These are phyloP conservation scores for Gloeophyllum trabeum DNA, from an alignment of 768 basidiomycete genomes.

Conservation along the genomic window DNA sequence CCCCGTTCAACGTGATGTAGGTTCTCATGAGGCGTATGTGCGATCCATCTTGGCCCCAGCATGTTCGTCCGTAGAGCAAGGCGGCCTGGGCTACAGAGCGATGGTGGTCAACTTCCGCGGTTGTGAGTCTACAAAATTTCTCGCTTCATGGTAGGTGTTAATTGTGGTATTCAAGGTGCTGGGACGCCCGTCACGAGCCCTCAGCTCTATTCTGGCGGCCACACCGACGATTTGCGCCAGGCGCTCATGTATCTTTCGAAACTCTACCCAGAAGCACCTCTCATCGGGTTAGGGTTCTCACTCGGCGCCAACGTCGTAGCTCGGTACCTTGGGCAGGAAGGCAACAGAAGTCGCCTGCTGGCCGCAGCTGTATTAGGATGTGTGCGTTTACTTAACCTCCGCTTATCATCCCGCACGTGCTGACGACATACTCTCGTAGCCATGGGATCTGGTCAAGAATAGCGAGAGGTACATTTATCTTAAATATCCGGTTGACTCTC, in stretches of 20 bases:
- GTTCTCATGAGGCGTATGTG: constrained; percentile 86
- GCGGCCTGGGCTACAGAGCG: constrained; percentile 86
- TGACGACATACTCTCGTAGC: constrained; percentile 19
- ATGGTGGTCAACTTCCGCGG: constrained; percentile 91
- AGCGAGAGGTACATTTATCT: constrained; percentile 17
- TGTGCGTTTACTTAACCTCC: constrained; percentile 32
- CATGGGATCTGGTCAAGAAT: constrained; percentile 36
- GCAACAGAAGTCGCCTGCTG: constrained; percentile 43
- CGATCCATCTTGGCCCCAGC: constrained; percentile 70
- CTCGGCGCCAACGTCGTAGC: constrained; percentile 89
- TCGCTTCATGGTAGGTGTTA: constrained; percentile 5
- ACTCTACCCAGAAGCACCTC: constrained; percentile 65
- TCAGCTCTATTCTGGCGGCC: constrained; percentile 79
- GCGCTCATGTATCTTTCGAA: constrained; percentile 68
- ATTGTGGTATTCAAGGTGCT: constrained; percentile 43
- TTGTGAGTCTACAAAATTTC: constrained; percentile 38
- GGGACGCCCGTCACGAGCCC: constrained; percentile 74
- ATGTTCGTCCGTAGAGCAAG: constrained; percentile 55
- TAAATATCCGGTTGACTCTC: constrained; percentile 4
- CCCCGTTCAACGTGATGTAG: constrained; percentile 21
- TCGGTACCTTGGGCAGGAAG: constrained; percentile 82
- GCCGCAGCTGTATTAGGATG: constrained; percentile 66
- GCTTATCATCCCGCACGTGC: constrained; percentile 6
- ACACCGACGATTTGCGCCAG: constrained; percentile 82
- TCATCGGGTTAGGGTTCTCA: constrained; percentile 87